phyloP scores from a whole-genome alignment of 140 eudicot genomes.

The Oenanthe javanica region DNA sequence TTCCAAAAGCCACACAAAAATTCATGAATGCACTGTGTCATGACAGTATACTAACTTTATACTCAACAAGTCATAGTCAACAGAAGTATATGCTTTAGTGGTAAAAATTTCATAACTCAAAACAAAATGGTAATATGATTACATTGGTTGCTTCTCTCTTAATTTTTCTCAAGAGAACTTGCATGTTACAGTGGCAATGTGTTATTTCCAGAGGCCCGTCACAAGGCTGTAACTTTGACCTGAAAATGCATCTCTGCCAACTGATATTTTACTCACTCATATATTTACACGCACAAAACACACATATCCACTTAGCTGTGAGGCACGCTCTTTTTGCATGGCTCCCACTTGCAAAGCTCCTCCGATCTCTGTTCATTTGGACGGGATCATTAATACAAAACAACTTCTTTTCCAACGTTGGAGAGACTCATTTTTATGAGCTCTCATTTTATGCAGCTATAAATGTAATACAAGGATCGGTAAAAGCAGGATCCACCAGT shows the following conservation, averaged over 20 bases:
- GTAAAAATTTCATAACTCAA: neutral
- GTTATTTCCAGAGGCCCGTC: slow-evolving; percentile 58
- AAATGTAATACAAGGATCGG: slow-evolving; percentile 30
- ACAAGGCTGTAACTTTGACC: slow-evolving; percentile 87
- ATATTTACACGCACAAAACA: slow-evolving; percentile 70
- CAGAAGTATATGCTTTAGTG: neutral
- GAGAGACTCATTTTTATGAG: slow-evolving; percentile 14
- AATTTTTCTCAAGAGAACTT: neutral
- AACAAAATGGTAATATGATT: slow-evolving; percentile 8
- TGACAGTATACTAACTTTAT: neutral
- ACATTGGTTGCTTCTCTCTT: neutral
- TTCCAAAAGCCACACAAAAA: no score
- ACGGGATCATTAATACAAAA: slow-evolving; percentile 26
- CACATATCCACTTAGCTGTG: slow-evolving; percentile 61
- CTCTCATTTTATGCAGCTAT: slow-evolving; percentile 35
- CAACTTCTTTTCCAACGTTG: slow-evolving; percentile 20
- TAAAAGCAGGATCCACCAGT: slow-evolving; percentile 37
- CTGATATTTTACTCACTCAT: slow-evolving; percentile 21
- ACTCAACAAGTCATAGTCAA: neutral
- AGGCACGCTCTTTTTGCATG: slow-evolving; percentile 43
- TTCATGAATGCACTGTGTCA: neutral
- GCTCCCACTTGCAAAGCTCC: slow-evolving; percentile 55
- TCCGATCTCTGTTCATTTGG: slow-evolving; percentile 36
- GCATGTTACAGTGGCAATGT: slow-evolving; percentile 26
- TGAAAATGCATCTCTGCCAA: slow-evolving; percentile 34